Evolutionary conservation across 768 basidiomycete species (phyloP).

Genomic region (Flagelloscypha sp.): DNA sequence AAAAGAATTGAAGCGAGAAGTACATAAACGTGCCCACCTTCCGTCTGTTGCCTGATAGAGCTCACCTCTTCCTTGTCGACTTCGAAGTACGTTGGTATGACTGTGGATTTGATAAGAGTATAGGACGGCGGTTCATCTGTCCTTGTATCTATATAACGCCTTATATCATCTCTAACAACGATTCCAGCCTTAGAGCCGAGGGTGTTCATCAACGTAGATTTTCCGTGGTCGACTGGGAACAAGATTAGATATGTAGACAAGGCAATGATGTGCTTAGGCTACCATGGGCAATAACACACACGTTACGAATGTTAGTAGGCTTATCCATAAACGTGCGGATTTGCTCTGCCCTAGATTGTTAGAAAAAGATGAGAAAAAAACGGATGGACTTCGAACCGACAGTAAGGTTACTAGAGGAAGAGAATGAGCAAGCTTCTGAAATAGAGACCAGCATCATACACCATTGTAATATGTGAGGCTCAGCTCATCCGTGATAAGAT

Average conservation of each 20-base stretch:
- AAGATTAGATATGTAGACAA: slow-evolving; percentile 11
- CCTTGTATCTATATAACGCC: slow-evolving; percentile 59
- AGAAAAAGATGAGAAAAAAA: neutral
- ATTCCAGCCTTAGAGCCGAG: slow-evolving; percentile 34
- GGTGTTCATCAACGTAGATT: slow-evolving; percentile 65
- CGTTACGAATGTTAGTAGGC: slow-evolving; percentile 46
- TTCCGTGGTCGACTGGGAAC: slow-evolving; percentile 57
- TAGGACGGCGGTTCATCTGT: slow-evolving; percentile 66
- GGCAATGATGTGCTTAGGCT: slow-evolving; percentile 6
- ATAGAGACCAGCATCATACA: slow-evolving; percentile 45
- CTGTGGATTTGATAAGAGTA: slow-evolving; percentile 70
- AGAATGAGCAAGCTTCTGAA: slow-evolving; percentile 19
- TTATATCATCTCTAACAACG: slow-evolving; percentile 42
- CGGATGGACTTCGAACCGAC: slow-evolving; percentile 47
- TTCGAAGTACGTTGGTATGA: slow-evolving; percentile 69
- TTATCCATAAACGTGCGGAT: slow-evolving; percentile 41
- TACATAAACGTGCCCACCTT: slow-evolving; percentile 29
- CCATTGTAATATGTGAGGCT: slow-evolving; percentile 77
- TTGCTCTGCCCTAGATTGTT: slow-evolving; percentile 24
- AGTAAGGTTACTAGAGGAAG: slow-evolving; percentile 70
- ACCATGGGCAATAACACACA: slow-evolving; percentile 46
- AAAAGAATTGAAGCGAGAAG: neutral
- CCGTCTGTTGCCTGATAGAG: slow-evolving; percentile 56
- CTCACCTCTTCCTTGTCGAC: slow-evolving; percentile 50
- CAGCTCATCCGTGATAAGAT: too few relatives aligned